These are phyloP conservation scores for Apophysomyces ossiformis DNA, from an alignment of 371 early-diverging fungal genomes.

Conservation along the genomic window DNA sequence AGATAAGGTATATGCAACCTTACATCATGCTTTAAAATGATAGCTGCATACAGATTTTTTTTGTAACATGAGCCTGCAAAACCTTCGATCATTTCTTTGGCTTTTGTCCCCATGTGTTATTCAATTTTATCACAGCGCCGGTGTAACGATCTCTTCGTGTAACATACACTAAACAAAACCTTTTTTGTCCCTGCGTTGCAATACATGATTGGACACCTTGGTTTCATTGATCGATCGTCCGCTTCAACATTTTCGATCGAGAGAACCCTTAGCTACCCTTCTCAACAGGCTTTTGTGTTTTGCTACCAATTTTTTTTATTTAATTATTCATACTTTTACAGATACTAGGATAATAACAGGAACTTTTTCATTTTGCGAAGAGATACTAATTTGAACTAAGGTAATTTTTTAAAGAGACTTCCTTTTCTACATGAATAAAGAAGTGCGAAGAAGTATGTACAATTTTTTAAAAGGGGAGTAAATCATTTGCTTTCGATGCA, in stretches of 20 bases:
- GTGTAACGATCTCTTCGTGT: not conserved
- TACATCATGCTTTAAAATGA: too few species aligned
- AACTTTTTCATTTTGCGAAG: too few species aligned
- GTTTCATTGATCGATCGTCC: constrained; percentile 8
- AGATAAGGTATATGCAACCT: too few species aligned
- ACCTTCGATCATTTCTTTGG: too few species aligned
- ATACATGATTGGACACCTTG: constrained; percentile 2
- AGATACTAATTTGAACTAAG: too few species aligned
- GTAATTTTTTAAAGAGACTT: not conserved
- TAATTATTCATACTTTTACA: constrained; percentile 5
- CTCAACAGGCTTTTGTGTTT: too few species aligned
- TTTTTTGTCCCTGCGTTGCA: constrained; percentile 3
- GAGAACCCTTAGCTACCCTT: too few species aligned
- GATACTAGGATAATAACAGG: too few species aligned
- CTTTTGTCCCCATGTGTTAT: too few species aligned
- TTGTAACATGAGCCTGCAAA: too few species aligned
- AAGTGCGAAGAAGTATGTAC: not conserved
- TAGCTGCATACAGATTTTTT: too few species aligned
- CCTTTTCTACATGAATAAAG: not conserved
- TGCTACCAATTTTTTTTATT: not conserved
- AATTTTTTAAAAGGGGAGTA: not conserved
- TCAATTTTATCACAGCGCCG: too few species aligned
- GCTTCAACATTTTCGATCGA: not conserved
- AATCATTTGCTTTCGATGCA: not conserved
- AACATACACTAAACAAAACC: constrained; percentile 1